These are phyloP conservation scores for Aspergillus flavus DNA, from an alignment of 2,329 filamentous ascomycete genomes.

Conservation along the genomic window DNA sequence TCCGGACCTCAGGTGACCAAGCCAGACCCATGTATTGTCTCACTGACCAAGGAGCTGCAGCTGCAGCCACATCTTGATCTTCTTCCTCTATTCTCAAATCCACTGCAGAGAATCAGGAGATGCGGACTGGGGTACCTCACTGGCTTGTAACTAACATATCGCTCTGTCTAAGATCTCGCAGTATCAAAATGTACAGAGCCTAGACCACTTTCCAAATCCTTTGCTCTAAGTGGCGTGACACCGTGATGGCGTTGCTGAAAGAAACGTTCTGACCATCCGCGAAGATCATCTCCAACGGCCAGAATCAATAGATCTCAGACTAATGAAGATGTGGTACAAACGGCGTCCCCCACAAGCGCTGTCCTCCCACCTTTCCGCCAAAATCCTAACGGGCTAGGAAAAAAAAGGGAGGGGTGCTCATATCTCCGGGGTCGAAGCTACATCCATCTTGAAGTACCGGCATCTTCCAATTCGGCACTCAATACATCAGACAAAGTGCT, in stretches of 20 bases:
- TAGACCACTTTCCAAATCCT: neutral
- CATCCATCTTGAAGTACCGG: neutral
- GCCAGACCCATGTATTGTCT: slow-evolving; percentile 19
- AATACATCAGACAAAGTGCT: neutral
- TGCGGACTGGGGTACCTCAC: slow-evolving; percentile 7
- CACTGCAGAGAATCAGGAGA: slow-evolving; percentile 17
- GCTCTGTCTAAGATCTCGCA: neutral
- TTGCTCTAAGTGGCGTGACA: slow-evolving; percentile 4
- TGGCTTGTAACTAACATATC: neutral
- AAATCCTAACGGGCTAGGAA: neutral
- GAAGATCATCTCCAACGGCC: slow-evolving; percentile 17
- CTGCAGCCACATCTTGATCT: slow-evolving; percentile 35
- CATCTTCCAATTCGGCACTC: slow-evolving; percentile 1
- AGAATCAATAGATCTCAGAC: slow-evolving; percentile 11
- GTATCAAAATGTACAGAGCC: neutral
- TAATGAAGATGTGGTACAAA: neutral
- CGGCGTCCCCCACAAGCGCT: neutral
- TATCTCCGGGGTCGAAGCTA: neutral
- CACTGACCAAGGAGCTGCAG: slow-evolving; percentile 18
- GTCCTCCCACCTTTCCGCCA: neutral
- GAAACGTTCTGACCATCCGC: slow-evolving; percentile 1
- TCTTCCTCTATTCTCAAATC: neutral
- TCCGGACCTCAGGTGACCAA: slow-evolving; percentile 22
- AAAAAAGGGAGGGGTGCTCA: neutral
- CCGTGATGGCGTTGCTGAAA: slow-evolving; percentile 6